phyloP scores from a whole-genome alignment of 2,329 filamentous ascomycete genomes.

The Ascochyta rabiei region DNA sequence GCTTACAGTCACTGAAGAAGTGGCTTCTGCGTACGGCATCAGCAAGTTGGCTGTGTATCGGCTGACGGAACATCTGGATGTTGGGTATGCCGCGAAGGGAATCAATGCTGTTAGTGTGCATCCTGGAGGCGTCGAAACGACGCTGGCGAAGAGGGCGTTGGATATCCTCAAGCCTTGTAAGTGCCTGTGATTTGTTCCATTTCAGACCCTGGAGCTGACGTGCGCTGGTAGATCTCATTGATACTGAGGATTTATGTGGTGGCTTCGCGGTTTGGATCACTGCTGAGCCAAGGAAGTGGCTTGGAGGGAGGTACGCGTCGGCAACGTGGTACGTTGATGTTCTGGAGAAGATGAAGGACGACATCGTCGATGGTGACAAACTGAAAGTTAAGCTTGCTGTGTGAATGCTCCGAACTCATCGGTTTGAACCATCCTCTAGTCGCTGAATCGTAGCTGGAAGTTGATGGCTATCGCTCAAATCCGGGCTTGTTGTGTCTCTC shows the following conservation, averaged over 20 bases:
- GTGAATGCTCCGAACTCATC: background rate
- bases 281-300: slow-evolving; percentile 25
- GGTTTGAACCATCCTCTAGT: too few species aligned
- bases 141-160: slow-evolving; percentile 11
- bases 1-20: slow-evolving; percentile 14
- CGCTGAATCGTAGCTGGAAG: too few species aligned
- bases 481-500: too few species aligned
- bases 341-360: slow-evolving; percentile 24
- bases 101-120: slow-evolving; percentile 30
- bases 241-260: slow-evolving; percentile 17
- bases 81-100: slow-evolving; percentile 45
- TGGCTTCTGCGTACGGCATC: slow-evolving; percentile 50
- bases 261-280: slow-evolving; percentile 30
- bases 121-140: slow-evolving; percentile 38
- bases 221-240: slow-evolving; percentile 1
- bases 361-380: slow-evolving; percentile 23
- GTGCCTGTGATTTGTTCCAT: background rate
- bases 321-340: slow-evolving; percentile 34
- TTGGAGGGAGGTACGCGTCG: slow-evolving; percentile 24
- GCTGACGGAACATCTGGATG: slow-evolving; percentile 57
- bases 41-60: slow-evolving; percentile 58
- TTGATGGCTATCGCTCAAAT: too few species aligned
- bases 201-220: background rate
- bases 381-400: slow-evolving; percentile 4
- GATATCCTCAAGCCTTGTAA: slow-evolving; percentile 2